Conservation (phyloP, 306 rosid genomes). For the Trichosanthes cucumerina region DNA sequence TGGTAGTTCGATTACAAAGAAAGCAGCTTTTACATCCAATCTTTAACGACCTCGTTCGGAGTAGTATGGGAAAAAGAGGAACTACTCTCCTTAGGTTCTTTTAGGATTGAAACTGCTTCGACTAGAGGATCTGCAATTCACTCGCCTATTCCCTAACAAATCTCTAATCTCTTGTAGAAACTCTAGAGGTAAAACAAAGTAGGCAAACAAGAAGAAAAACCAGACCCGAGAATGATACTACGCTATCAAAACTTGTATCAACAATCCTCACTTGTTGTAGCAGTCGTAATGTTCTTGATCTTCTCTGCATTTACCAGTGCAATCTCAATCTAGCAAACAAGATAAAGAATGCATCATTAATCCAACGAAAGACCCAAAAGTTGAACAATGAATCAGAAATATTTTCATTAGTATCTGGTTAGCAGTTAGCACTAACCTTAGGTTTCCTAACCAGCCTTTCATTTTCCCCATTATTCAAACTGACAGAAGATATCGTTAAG, state of each 20-base stretch:
- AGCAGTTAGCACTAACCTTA: slow-evolving; percentile 30
- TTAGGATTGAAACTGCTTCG: neutral
- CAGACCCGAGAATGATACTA: neutral
- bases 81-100: neutral
- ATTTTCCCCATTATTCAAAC: slow-evolving; percentile 20
- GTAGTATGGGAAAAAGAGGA: neutral
- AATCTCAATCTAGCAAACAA: slow-evolving; percentile 37
- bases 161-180: neutral
- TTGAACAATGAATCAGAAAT: neutral
- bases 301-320: slow-evolving; percentile 27
- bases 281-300: slow-evolving; percentile 16
- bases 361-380: neutral
- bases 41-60: neutral
- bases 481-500: slow-evolving; percentile 31
- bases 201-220: neutral
- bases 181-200: neutral
- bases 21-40: neutral
- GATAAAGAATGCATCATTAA: neutral
- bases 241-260: neutral
- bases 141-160: neutral
- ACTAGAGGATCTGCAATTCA: neutral
- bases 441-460: slow-evolving; percentile 42
- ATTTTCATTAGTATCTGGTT: neutral
- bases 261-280: slow-evolving; percentile 12
- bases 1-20: neutral